Base-by-base conservation (phyloP, 2,329 filamentous ascomycete genomes). In the Proliferodiscus dingleyae region DNA sequence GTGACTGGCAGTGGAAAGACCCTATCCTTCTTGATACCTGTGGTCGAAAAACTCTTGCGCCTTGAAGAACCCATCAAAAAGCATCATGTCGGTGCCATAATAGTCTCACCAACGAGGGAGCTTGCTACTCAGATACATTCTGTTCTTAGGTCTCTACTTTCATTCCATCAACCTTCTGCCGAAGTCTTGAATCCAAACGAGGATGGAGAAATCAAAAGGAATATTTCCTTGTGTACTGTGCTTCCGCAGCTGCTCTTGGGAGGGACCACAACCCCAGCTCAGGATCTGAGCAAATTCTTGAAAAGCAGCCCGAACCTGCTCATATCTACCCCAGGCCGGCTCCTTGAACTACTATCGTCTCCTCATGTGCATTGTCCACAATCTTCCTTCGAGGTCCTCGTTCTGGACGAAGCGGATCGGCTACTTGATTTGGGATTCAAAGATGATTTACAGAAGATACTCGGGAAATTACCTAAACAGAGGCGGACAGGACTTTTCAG, bases 1-100 rank as follows among this genome's bases (percentile, higher is more conserved):
- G 89, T 95, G 3, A 95, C 89, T 2, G 89, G 90, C 10, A 93
- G 87, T 65, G 89, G 89, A 49, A 95, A 96, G 69, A 95, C 89
- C 0, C 72, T 95, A 23, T 79, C 88, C 1, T 98, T 91, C 60
- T 70, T 94, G 26, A 83, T 96, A 37, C 89, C 90, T 1, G 72
- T 94, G 3, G 78, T 94, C 19, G 85, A 95, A 66, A 85, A 87
- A 56, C 73, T 97, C 37, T 71, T 97, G 49, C 82, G 85, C 54
- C 69, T 87, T 22, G 83, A 89, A 50, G 87, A 91, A 50, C 85
- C 89, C 2, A 81, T 89, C 26, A 95, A 93, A 68, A 89, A 85
- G 61, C 85, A 95, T 65, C 88, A 97, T 64, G 78, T 98, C 49
- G 87, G 85, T 49, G 89, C 87, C 53, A 93, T 98, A 52, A 83